Base-by-base conservation (phyloP, 116 monocot species). In the Posidonia oceanica region DNA sequence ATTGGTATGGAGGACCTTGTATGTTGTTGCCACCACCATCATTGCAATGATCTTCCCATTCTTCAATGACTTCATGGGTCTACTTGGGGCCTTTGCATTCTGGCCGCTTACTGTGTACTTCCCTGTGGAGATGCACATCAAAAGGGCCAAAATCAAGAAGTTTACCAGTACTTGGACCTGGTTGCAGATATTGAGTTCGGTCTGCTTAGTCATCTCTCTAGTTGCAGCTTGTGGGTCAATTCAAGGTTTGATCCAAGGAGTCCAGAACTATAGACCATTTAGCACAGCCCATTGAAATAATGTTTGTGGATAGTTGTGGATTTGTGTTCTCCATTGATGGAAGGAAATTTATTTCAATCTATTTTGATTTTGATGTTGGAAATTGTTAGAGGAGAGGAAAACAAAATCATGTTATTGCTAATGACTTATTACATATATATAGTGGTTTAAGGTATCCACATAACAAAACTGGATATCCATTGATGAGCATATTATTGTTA, bases 51-150 rank as follows among this genome's bases (percentile, higher is more conserved):
- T 76, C 69, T 69, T 75, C 52, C 75, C 75, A 5, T 75, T 75
- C 69, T 75, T 75, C 75, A 69, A 69, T 37, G 69, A 69, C 69
- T 60, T 75, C 68, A n/a, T 75, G 61, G 75, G 69, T 5, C 53
- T 75, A 22, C 36, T 75, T 10, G 75, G 75, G 36, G 75, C 75
- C 0, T 59, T 56, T 15, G 53, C 63, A 14, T 77, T 72, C 36
- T 77, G 71, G 77, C 77, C 77, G 4, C 66, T 78, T 3, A 72
- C 71, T 0, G 71, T 77, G 2, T 77, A 72, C 52, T 77, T 77
- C 58, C 77, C 77, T 1, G 17, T 78, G 3, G 72, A 78, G 37
- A 72, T 78, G 78, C 61, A 78, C 62, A 72, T 78, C 48, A 52
- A 23, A 16, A 72, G 60, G 52, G 60, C 72, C 5, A 62, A 72